These are phyloP conservation scores for Arthroderma sp. DNA, from an alignment of 2,329 filamentous ascomycete genomes.

Conservation along the genomic window DNA sequence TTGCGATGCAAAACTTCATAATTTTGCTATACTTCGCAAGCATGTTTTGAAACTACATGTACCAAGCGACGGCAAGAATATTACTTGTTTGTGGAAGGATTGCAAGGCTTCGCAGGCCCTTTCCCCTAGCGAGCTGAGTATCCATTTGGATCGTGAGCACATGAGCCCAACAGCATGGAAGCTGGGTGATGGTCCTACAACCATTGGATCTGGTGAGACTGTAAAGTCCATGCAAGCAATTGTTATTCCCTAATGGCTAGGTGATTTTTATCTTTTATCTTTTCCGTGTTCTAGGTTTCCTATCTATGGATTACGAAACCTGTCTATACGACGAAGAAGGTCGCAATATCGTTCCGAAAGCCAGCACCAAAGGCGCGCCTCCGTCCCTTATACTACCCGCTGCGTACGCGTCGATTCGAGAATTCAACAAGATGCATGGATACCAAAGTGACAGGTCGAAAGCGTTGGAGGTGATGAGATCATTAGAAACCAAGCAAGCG, in stretches of 20 bases:
- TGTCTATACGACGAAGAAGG: conserved; percentile 12
- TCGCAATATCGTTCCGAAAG: conserved; percentile 11
- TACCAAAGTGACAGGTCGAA: conserved; percentile 32
- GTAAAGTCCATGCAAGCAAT: conserved; percentile 9
- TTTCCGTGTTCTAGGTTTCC: conserved; percentile 8
- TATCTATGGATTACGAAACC: conserved; percentile 1
- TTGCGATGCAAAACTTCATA: conserved; percentile 48
- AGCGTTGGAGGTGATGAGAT: conserved; percentile 31
- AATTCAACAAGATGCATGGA: conserved; percentile 31
- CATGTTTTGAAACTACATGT: conserved; percentile 46
- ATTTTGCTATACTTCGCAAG: conserved; percentile 44
- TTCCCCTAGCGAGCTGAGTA: conserved; percentile 28
- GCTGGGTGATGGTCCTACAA: conserved; percentile 45
- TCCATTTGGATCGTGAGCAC: conserved; percentile 41
- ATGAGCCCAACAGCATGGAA: conserved; percentile 42
- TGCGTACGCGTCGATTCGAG: conserved; percentile 22
- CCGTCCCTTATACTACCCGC: conserved; percentile 26
- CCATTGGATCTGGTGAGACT: conserved; percentile 41
- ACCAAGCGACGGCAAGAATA: conserved; percentile 13
- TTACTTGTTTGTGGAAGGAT: conserved; percentile 21
- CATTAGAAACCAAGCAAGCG: conserved; percentile 37
- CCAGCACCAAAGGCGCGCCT: conserved; percentile 12
- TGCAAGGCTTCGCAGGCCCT: conserved; percentile 16
- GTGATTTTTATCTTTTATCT: conserved; percentile 4
- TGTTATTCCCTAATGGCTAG: conserved; percentile 11